Conservation (phyloP, 306 rosid genomes). For the Glycine soja region DNA sequence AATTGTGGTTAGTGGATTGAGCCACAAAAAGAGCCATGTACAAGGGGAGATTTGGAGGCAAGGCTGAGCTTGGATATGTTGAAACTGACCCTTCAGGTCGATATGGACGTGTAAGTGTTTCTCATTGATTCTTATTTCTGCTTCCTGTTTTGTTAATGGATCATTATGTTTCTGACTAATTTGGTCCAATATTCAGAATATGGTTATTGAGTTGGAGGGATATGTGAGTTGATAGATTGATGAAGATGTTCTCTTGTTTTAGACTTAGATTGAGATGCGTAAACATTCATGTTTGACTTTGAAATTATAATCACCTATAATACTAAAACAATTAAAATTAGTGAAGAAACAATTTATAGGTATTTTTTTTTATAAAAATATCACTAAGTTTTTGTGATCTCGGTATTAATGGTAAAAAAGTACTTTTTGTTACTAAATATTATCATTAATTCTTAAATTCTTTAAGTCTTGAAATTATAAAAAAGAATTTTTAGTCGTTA, state of each 20-base stretch:
- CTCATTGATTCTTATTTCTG: constrained; percentile 10
- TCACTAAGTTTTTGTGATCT: too few species aligned
- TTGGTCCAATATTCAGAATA: background rate
- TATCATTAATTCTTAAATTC: too few species aligned
- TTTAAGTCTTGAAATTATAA: too few species aligned
- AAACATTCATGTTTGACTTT: background rate
- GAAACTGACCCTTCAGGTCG: constrained; percentile 92
- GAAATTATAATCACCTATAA: background rate
- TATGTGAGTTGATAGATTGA: constrained; percentile 4
- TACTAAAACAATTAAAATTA: too few species aligned
- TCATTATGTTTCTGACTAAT: background rate
- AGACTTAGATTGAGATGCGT: background rate
- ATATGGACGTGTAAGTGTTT: constrained; percentile 84
- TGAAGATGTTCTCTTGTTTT: background rate
- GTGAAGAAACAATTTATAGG: too few species aligned
- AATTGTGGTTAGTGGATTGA: background rate
- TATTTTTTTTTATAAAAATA: too few species aligned
- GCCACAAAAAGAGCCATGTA: constrained; percentile 47
- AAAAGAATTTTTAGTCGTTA: background rate
- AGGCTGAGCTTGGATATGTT: constrained; percentile 63
- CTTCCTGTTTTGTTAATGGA: background rate
- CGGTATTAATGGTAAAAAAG: too few species aligned
- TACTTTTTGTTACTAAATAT: too few species aligned
- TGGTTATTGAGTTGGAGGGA: background rate
- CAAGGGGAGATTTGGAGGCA: constrained; percentile 58